Conservation (phyloP, 1,284 basidiomycete genomes). For the Cryptococcus sp. region DNA sequence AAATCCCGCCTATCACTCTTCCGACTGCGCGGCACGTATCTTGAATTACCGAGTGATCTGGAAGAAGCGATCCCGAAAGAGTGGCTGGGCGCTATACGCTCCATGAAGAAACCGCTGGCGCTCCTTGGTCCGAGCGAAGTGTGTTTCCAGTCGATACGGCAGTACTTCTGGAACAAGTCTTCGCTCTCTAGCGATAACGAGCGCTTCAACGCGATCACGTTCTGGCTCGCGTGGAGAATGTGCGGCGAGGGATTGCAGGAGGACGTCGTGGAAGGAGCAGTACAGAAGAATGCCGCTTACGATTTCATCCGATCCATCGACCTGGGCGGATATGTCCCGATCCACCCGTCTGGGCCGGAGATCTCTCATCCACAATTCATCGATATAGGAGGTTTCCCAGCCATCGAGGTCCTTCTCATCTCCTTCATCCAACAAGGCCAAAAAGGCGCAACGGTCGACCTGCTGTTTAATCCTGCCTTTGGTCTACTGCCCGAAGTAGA, state of each 20-base stretch:
- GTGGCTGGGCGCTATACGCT: background rate
- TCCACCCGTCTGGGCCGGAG: background rate
- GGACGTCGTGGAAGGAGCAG: background rate
- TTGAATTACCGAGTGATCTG: constrained; percentile 5
- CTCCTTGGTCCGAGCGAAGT: constrained; percentile 15
- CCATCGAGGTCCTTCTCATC: constrained; percentile 12
- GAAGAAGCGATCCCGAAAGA: background rate
- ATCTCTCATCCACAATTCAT: background rate
- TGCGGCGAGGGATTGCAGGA: constrained; percentile 9
- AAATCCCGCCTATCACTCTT: constrained; percentile 6
- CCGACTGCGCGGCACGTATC: background rate
- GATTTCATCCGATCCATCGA: constrained; percentile 18
- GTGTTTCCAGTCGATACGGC: constrained; percentile 9
- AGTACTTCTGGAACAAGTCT: constrained; percentile 19
- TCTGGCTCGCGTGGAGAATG: constrained; percentile 11
- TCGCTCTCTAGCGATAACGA: constrained; percentile 11
- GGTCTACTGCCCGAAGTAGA: constrained; percentile 7
- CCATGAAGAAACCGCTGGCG: constrained; percentile 2
- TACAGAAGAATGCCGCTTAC: background rate
- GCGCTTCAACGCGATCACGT: constrained; percentile 4
- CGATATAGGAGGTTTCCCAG: constrained; percentile 10
- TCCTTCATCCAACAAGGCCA: constrained; percentile 11
- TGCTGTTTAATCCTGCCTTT: constrained; percentile 7
- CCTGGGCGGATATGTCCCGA: constrained; percentile 18
- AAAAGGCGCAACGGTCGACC: constrained; percentile 11